Conservation (phyloP, 2,329 filamentous ascomycete species). For the Didymella arachidicola region DNA sequence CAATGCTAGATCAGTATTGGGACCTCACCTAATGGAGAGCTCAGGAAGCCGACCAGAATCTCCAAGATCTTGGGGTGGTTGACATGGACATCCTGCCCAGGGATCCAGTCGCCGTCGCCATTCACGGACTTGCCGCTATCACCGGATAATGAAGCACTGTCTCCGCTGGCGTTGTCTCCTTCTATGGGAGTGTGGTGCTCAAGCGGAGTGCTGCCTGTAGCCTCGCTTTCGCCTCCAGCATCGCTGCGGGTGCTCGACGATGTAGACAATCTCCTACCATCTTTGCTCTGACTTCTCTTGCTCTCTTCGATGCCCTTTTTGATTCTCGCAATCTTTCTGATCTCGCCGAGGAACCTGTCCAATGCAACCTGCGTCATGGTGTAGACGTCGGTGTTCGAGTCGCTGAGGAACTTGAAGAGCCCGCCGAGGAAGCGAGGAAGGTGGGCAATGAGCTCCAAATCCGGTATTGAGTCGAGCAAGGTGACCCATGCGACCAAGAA, state of each 20-base stretch:
- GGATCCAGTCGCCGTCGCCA: constrained; percentile 93
- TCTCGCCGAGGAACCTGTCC: constrained; percentile 90
- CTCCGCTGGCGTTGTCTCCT: constrained; percentile 55
- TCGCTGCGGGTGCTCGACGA: constrained; percentile 62
- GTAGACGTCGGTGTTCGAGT: constrained; percentile 92
- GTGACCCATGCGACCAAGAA: constrained; percentile 98
- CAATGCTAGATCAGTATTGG: neutral
- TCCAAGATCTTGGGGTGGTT: constrained; percentile 91
- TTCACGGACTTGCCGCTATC: constrained; percentile 52
- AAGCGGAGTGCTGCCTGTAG: constrained; percentile 58
- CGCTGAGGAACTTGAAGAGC: constrained; percentile 88
- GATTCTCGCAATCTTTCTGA: constrained; percentile 90
- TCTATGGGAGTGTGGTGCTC: constrained; percentile 60
- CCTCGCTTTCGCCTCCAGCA: constrained; percentile 58
- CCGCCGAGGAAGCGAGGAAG: constrained; percentile 91
- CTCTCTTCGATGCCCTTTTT: constrained; percentile 93
- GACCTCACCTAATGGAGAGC: constrained; percentile 75
- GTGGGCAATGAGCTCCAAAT: constrained; percentile 91
- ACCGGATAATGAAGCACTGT: constrained; percentile 43
- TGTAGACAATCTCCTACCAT: constrained; percentile 72
- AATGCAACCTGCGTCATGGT: constrained; percentile 87
- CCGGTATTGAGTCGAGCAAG: constrained; percentile 92
- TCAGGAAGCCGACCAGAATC: constrained; percentile 87
- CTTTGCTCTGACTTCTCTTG: constrained; percentile 71
- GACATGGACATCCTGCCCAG: constrained; percentile 94